A percentile compares a stretch with the other conserved stretches of the same genome.
Conservation (phyloP, 83 land plant genomes). For the Diphasiastrum complanatum region DNA sequence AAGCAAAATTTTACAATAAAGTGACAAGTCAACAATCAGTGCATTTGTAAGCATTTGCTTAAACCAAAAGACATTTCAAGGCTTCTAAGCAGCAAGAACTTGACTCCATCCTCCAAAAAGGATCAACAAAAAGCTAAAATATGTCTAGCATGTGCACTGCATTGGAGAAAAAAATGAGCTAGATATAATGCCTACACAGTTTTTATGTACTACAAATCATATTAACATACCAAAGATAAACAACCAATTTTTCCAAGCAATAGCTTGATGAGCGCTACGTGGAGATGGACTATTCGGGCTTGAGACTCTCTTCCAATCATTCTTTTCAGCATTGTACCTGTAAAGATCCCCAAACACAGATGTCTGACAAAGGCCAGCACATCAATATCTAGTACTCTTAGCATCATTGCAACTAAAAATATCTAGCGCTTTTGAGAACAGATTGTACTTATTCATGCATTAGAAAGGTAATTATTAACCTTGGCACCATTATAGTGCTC, state of each 20-base stretch:
- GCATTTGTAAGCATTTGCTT: too few species aligned
- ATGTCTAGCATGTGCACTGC: neutral
- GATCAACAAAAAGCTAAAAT: constrained; percentile 2
- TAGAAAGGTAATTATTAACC: constrained; percentile 53
- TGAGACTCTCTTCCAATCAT: constrained; percentile 87
- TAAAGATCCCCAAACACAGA: constrained; percentile 93
- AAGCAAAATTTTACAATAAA: too few species aligned
- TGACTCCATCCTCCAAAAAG: neutral
- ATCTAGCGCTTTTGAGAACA: too few species aligned
- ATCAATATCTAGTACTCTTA: too few species aligned
- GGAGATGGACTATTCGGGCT: constrained; percentile 99
- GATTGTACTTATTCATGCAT: too few species aligned
- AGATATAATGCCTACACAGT: too few species aligned
- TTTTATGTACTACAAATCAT: too few species aligned
- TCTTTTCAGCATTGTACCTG: constrained; percentile 82
- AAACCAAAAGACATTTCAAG: neutral
- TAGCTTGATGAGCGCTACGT: constrained; percentile 96
- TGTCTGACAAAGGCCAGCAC: too few species aligned
- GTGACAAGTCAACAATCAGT: neutral
- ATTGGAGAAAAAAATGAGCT: neutral
- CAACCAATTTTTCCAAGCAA: constrained; percentile 89
- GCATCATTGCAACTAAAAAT: too few species aligned
- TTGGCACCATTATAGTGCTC: constrained; percentile 95
- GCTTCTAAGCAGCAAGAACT: neutral
- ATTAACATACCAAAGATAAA: constrained; percentile 90